These are phyloP conservation scores for Cercophora sp. DNA, from an alignment of 495 filamentous ascomycete species.

Conservation along the genomic window DNA sequence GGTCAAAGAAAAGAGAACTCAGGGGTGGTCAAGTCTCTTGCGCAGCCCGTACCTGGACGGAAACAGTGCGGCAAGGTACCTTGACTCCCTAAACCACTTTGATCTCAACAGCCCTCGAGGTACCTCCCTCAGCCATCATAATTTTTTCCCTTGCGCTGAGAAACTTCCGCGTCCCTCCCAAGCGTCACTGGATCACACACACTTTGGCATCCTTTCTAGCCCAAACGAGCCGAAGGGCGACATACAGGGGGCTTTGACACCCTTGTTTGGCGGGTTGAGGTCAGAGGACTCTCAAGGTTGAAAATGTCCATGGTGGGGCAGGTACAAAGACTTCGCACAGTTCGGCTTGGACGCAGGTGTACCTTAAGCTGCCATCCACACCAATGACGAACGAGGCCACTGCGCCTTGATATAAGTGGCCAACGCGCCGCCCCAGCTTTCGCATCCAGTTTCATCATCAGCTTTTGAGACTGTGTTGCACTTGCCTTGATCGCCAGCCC, in stretches of 20 bases:
- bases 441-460: slow-evolving; percentile 25
- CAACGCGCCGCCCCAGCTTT: slow-evolving; percentile 16
- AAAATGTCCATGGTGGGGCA: not conserved
- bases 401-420: slow-evolving; percentile 28
- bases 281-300: not conserved
- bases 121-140: not conserved
- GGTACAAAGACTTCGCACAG: slow-evolving; percentile 4
- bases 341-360: not conserved
- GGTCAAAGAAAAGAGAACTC: not conserved
- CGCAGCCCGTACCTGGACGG: not conserved
- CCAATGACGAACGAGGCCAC: slow-evolving; percentile 20
- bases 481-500: slow-evolving; percentile 6
- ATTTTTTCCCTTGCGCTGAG: not conserved
- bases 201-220: slow-evolving; percentile 13
- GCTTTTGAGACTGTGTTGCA: slow-evolving; percentile 12
- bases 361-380: not conserved
- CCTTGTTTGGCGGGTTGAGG: slow-evolving; percentile 6
- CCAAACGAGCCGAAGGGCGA: slow-evolving; percentile 9
- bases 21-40: not conserved
- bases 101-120: too few relatives aligned
- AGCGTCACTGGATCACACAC: slow-evolving; percentile 15
- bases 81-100: too few relatives aligned
- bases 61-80: slow-evolving; percentile 2
- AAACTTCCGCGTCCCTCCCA: slow-evolving; percentile 7
- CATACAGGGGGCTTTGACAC: slow-evolving; percentile 8